Base-by-base conservation (phyloP, 2,329 filamentous ascomycete species). In the Diaporthe amygdali region DNA sequence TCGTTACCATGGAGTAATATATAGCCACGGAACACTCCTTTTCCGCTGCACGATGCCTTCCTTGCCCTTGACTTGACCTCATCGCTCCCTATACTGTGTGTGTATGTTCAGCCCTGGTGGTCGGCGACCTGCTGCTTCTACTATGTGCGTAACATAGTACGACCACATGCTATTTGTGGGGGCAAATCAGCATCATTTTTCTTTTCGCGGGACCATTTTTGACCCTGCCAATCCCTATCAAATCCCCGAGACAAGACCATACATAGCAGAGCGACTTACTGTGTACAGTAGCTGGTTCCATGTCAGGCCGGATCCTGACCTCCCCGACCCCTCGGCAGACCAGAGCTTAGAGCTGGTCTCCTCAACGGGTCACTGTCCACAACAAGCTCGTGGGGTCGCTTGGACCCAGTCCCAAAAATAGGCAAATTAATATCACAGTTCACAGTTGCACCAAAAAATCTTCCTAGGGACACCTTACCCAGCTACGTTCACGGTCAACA, bases 11-110 rank as follows among this genome's bases (percentile, higher is more conserved):
- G 17, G 6, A 3, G 51, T 46, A 54, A 67, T 64, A 67, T 56
- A 70, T 70, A 70, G 69, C 41, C 25, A 70, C 69, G 69, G 69
- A 39, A 32, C 51, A 5, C 47, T 51, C 61, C 22, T 20, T 20
- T 37, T 55, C 69, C 69, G 69, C 69, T 70, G 61, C 61, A 70
- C 20, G 61, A 59, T 64, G 59, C 59, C 44, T 49, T 44, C 59
- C 44, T 49, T 22, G 41, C 44, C 59, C 59, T 49, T 47, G 30
- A 49, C 44, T 32, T 47, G 30, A 49, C 44, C 22, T 64, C 22
- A 9, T 64, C 44, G 7, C 44, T 49, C 47, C 20, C 30, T 32
- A 22, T 12, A 47, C n/a, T 39, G 3, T 39, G 7, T 27, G n/a
- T 39, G 3, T 39, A 12, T 27, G n/a, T 25, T 2, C 44, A 12